Base-by-base conservation (phyloP, 805 yeast genomes). In the Metschnikowia arizonensis region DNA sequence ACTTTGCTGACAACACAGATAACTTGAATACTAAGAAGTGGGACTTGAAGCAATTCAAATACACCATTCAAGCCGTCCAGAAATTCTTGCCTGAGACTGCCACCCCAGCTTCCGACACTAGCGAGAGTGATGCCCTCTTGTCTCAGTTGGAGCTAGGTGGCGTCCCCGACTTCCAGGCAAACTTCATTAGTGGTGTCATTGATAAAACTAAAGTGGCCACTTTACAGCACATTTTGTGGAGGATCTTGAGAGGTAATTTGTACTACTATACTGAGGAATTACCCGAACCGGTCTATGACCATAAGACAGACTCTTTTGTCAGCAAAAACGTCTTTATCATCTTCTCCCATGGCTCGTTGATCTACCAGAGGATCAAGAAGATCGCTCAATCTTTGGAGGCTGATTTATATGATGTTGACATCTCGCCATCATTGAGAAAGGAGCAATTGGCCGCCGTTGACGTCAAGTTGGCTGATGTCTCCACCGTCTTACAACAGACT, bases 341-440 rank as follows among this genome's bases (percentile, higher is more conserved):
- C 31, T 90, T 90, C 59, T 85, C 97, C 17, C 98, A 95, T 66
- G 99, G 99, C 59, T 71, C 78, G 30, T 67, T 84, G 50, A 74
- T 93, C 46, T 63, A 84, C 43, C 73, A 78, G 50, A 81, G 91
- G 62, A 86, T 90, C 40, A 79, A 76, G 59, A 85, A 82, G 61
- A 88, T 95, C 46, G 81, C 95, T 50, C 97, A 89, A 59, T 88
- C 98, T 1, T 75, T 93, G 54, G 96, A 89, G 57, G 96, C 96
- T 6, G 79, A 76, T 50, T 72, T 88, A 21, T 85, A 80, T 61
- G 74, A 77, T 34, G 81, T 85, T 26, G 84, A 81, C 47, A 30
- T 54, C 17, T 52, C 65, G 21, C 26, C 56, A n/a, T 49, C 44
- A 5, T 57, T 57, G 46, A 62, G 76, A 55, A 31, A 39, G 6